Percentiles rank a stretch among this genome's conserved stretches.
Evolutionary conservation across 345 rosid genomes (phyloP).

Genomic region (Citrus maxima): DNA sequence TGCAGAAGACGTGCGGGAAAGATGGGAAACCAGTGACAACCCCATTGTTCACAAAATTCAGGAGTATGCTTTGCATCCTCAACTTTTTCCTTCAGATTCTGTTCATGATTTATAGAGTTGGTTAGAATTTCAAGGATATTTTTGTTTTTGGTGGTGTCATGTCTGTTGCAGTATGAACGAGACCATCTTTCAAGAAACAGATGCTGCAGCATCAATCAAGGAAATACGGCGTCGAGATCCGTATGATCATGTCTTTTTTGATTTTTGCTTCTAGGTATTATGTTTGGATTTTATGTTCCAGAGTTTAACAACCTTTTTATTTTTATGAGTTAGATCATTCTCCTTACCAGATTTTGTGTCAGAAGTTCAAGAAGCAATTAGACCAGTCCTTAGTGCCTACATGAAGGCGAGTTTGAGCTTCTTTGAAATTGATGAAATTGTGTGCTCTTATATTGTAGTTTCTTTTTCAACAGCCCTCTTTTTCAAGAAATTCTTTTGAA

Average conservation of each 20-base stretch:
- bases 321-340: conserved; percentile 57
- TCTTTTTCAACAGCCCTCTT: background rate
- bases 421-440: background rate
- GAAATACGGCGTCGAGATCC: conserved; percentile 88
- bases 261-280: conserved; percentile 11
- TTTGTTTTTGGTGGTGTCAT: conserved; percentile 6
- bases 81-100: background rate
- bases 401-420: conserved; percentile 49
- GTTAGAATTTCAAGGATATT: background rate
- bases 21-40: conserved; percentile 96
- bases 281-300: conserved; percentile 9
- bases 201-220: conserved; percentile 75
- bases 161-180: conserved; percentile 69
- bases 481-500: no score
- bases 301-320: background rate
- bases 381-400: conserved; percentile 80
- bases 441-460: background rate
- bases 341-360: conserved; percentile 82
- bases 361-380: conserved; percentile 86
- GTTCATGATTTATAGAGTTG: background rate
- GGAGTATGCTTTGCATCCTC: conserved; percentile 53
- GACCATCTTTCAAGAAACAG: conserved; percentile 79
- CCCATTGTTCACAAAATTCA: conserved; percentile 96
- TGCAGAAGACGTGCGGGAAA: conserved; percentile 88
- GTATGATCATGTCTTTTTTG: conserved; percentile 40